Evolutionary conservation across 139 green algal species (phyloP).

Genomic region (Coccomyxa sp.): DNA sequence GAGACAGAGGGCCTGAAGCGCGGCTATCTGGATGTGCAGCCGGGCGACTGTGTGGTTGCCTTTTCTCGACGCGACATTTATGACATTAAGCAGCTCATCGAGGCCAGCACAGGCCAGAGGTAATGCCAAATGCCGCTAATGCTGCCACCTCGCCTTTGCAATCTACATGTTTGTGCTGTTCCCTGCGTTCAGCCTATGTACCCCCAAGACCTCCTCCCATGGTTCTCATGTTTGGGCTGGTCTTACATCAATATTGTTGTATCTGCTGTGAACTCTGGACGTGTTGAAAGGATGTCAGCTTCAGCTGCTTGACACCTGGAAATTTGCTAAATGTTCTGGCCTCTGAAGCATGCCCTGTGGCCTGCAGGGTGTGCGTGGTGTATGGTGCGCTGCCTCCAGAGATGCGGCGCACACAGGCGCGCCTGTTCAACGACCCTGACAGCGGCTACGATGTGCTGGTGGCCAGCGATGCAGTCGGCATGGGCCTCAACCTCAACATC

Average conservation of each 20-base stretch:
- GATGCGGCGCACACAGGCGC: constrained; percentile 71
- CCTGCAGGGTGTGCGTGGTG: constrained; percentile 57
- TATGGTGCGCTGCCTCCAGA: constrained; percentile 89
- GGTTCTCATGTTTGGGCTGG: no score
- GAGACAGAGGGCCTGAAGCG: constrained; percentile 20
- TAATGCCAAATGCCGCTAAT: not conserved
- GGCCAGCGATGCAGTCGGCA: constrained; percentile 92
- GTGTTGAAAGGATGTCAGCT: no score
- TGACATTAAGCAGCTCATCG: constrained; percentile 52
- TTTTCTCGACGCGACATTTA: constrained; percentile 85
- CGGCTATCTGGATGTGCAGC: constrained; percentile 42
- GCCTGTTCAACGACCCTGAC: constrained; percentile 83
- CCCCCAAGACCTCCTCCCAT: no score
- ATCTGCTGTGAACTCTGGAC: no score
- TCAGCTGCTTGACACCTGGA: no score
- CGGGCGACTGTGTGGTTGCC: constrained; percentile 90
- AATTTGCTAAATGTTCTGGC: no score
- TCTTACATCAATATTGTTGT: no score
- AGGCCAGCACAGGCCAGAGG: constrained; percentile 34
- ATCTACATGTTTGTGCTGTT: no score
- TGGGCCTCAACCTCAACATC: constrained; percentile 98
- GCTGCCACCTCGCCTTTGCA: not conserved
- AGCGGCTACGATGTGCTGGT: constrained; percentile 79
- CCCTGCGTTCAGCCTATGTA: no score
- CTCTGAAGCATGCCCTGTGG: not conserved